phyloP scores from a whole-genome alignment of 192 early-diverging fungal species.

The Backusella mclennaniae region DNA sequence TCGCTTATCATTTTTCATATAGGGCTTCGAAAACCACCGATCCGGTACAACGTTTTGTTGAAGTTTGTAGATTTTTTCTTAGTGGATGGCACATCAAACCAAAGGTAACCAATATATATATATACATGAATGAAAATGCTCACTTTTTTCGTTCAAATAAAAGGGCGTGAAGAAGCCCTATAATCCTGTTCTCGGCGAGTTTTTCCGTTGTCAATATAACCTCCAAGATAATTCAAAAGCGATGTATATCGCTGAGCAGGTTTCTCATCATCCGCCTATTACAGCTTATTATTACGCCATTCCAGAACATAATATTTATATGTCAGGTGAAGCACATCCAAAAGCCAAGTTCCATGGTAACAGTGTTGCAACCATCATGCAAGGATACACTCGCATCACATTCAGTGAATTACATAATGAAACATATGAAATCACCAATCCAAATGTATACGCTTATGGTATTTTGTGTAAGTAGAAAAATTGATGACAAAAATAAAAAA shows the following conservation, averaged over 20 bases:
- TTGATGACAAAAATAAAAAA: neutral
- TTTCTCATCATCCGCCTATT: constrained; percentile 92
- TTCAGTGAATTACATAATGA: constrained; percentile 64
- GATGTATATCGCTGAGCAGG: constrained; percentile 83
- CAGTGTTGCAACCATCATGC: constrained; percentile 85
- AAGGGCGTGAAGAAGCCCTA: constrained; percentile 91
- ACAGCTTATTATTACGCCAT: constrained; percentile 78
- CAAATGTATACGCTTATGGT: constrained; percentile 89
- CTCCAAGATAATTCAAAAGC: constrained; percentile 66
- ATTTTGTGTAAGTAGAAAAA: constrained; percentile 50
- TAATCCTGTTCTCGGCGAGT: constrained; percentile 90
- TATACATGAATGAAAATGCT: neutral
- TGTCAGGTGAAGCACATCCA: constrained; percentile 78
- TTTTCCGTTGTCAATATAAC: constrained; percentile 77
- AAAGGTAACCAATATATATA: constrained; percentile 48
- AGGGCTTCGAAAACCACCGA: constrained; percentile 69
- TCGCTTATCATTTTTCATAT: neutral
- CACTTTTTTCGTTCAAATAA: constrained; percentile 1
- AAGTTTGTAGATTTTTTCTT: constrained; percentile 82
- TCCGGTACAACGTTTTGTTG: constrained; percentile 76
- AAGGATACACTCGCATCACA: constrained; percentile 59
- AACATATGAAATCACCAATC: constrained; percentile 76
- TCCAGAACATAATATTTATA: constrained; percentile 74
- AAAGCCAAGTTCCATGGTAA: constrained; percentile 87
- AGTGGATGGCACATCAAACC: constrained; percentile 94